Conservation (phyloP, 2,329 filamentous ascomycete genomes). For the Podosphaera xanthii region DNA sequence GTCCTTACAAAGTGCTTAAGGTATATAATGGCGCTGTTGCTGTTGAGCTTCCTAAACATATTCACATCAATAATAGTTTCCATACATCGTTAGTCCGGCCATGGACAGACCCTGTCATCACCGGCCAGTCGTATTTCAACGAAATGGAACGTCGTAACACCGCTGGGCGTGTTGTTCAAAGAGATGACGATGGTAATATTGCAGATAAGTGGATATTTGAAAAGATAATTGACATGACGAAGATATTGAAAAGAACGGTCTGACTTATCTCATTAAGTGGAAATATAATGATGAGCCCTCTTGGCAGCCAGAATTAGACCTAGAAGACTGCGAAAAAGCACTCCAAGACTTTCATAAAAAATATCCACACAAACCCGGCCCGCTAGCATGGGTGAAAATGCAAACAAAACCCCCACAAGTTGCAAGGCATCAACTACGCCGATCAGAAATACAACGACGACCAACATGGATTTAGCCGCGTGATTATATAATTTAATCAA, state of each 20-base stretch:
- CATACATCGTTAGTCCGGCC: not conserved
- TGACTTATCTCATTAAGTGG: no score
- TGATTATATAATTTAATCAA: no score
- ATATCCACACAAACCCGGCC: not conserved
- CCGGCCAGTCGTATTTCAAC: not conserved
- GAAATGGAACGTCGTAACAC: not conserved
- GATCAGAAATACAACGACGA: not conserved
- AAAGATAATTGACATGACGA: no score
- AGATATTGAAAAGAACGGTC: no score
- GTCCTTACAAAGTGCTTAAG: not conserved
- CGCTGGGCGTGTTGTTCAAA: not conserved
- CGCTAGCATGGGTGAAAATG: not conserved
- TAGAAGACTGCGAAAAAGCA: no score
- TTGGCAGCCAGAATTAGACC: no score
- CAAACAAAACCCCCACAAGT: not conserved
- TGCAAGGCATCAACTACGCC: not conserved
- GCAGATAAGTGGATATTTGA: not conserved
- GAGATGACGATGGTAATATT: conserved; percentile 1
- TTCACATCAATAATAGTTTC: not conserved
- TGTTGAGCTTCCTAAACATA: not conserved
- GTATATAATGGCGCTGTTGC: not conserved
- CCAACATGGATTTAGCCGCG: not conserved
- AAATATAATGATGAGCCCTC: no score
- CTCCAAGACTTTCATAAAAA: no score
- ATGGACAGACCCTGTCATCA: not conserved